These are phyloP conservation scores for Dothideomycetes sp. DNA, from an alignment of 2,329 filamentous ascomycete genomes.

Conservation along the genomic window DNA sequence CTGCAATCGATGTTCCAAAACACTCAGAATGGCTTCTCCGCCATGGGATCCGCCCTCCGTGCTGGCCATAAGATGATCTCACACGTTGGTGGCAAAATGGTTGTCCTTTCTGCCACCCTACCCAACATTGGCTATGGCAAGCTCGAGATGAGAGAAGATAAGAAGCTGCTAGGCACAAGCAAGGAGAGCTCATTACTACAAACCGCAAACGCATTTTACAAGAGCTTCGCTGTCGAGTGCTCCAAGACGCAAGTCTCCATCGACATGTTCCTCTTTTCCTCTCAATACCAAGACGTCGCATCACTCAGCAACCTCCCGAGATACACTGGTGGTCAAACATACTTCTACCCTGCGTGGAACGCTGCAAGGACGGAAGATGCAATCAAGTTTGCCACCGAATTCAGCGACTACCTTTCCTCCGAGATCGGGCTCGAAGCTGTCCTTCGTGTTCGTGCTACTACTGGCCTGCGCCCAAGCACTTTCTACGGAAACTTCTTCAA, in stretches of 20 bases:
- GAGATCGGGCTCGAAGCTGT: conserved; percentile 96
- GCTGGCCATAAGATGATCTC: conserved; percentile 95
- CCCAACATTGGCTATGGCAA: conserved; percentile 85
- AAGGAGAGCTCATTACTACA: conserved; percentile 84
- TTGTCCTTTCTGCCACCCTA: conserved; percentile 78
- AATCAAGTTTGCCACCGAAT: conserved; percentile 94
- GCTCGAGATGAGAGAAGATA: conserved; percentile 89
- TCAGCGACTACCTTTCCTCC: conserved; percentile 91
- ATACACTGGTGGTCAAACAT: conserved; percentile 95
- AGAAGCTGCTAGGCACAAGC: conserved; percentile 85
- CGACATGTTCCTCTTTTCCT: conserved; percentile 95
- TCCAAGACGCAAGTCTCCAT: conserved; percentile 98
- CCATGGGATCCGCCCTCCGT: conserved; percentile 85
- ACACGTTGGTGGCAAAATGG: conserved; percentile 87
- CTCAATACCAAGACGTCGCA: conserved; percentile 93
- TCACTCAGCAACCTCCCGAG: conserved; percentile 89
- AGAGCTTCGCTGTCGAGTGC: conserved; percentile 97
- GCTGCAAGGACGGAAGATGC: conserved; percentile 88
- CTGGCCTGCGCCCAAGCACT: conserved; percentile 87
- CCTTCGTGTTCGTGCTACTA: conserved; percentile 87
- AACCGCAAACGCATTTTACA: conserved; percentile 94
- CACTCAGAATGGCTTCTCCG: conserved; percentile 80
- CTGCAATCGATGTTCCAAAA: conserved; percentile 95
- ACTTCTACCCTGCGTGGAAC: conserved; percentile 98
- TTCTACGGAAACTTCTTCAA: conserved; percentile 99